Evolutionary conservation across 768 basidiomycete genomes (phyloP).

Genomic region (Tephrocybe rancida): DNA sequence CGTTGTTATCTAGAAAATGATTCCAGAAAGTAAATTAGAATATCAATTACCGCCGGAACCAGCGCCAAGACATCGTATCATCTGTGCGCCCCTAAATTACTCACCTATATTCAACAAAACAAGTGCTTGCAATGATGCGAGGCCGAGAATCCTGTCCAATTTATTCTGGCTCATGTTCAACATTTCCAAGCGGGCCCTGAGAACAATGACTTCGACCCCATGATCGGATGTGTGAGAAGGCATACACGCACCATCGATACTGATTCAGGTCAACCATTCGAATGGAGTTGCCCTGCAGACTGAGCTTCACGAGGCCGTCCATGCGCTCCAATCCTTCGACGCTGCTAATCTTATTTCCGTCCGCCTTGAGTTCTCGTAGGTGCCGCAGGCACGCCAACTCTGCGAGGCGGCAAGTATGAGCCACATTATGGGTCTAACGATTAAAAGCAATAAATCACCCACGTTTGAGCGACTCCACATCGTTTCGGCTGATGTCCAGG

Average conservation of each 20-base stretch:
- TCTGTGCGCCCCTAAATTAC: slow-evolving; percentile 30
- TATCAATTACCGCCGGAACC: slow-evolving; percentile 8
- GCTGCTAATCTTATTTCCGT: slow-evolving; percentile 77
- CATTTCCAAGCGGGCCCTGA: slow-evolving; percentile 71
- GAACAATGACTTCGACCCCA: slow-evolving; percentile 16
- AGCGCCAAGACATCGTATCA: slow-evolving; percentile 25
- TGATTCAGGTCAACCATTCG: slow-evolving; percentile 57
- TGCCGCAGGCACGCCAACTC: slow-evolving; percentile 85
- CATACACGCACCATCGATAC: slow-evolving; percentile 65
- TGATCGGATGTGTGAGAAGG: slow-evolving; percentile 16
- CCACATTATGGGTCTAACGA: background rate
- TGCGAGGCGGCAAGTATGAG: slow-evolving; percentile 32
- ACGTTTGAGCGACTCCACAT: slow-evolving; percentile 88
- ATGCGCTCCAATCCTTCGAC: slow-evolving; percentile 78
- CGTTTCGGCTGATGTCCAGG: slow-evolving; percentile 90
- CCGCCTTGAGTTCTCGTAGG: slow-evolving; percentile 87
- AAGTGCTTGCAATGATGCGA: slow-evolving; percentile 64
- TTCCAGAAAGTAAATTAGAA: slow-evolving; percentile 8
- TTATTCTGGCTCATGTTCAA: slow-evolving; percentile 81
- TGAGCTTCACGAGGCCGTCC: slow-evolving; percentile 83
- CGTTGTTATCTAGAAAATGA: slow-evolving; percentile 70
- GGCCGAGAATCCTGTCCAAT: slow-evolving; percentile 57
- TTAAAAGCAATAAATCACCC: slow-evolving; percentile 36
- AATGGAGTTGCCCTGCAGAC: slow-evolving; percentile 76
- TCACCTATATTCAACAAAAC: slow-evolving; percentile 82